These are phyloP conservation scores for Suillus weaverae DNA, from an alignment of 768 basidiomycete species.

Conservation along the genomic window DNA sequence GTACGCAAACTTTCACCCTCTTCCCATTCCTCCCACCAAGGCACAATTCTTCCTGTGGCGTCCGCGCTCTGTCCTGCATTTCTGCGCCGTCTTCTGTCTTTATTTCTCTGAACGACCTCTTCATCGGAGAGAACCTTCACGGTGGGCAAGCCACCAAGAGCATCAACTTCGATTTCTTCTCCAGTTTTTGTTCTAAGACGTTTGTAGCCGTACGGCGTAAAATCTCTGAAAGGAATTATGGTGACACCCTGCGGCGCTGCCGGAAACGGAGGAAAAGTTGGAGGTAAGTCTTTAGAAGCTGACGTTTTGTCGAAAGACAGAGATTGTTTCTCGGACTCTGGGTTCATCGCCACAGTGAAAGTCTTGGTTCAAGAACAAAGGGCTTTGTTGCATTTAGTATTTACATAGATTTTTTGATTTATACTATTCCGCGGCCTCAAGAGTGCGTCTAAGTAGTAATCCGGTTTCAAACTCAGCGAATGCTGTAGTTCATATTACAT, in stretches of 20 bases:
- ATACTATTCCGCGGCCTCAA: background rate
- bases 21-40: conserved; percentile 37
- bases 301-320: background rate
- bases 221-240: conserved; percentile 46
- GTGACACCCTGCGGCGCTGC: conserved; percentile 36
- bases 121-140: conserved; percentile 27
- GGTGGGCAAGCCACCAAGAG: conserved; percentile 21
- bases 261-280: conserved; percentile 51
- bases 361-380: conserved; percentile 2
- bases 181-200: conserved; percentile 10
- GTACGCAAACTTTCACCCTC: conserved; percentile 23
- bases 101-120: conserved; percentile 21
- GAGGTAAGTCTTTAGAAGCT: background rate
- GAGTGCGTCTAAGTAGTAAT: background rate
- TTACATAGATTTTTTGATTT: conserved; percentile 4
- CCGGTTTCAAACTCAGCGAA: conserved; percentile 1
- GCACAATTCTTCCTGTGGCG: conserved; percentile 21
- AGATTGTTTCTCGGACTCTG: conserved; percentile 1
- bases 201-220: conserved; percentile 29
- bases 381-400: conserved; percentile 4
- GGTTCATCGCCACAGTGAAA: background rate
- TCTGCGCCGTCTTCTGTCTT: conserved; percentile 11
- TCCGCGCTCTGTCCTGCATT: conserved; percentile 25
- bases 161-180: conserved; percentile 27
- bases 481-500: conserved; percentile 4